These are phyloP conservation scores for Orbilia oligospora DNA, from an alignment of 2,329 filamentous ascomycete species.

Conservation along the genomic window DNA sequence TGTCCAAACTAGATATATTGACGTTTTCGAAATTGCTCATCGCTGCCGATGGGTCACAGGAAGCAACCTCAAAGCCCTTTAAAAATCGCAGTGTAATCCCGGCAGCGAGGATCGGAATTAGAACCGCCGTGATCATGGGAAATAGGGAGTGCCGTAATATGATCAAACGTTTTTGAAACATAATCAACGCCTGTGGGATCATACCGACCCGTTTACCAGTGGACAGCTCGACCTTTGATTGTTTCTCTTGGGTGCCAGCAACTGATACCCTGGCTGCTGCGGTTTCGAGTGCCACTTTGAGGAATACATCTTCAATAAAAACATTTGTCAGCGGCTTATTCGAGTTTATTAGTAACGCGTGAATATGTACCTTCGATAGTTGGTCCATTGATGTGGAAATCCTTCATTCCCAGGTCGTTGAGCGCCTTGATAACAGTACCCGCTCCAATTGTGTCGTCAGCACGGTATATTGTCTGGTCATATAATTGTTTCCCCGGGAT, in stretches of 20 bases:
- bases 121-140: slow-evolving; percentile 80
- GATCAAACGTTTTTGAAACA: slow-evolving; percentile 83
- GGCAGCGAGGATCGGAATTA: slow-evolving; percentile 84
- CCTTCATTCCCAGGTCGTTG: slow-evolving; percentile 76
- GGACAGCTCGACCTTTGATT: slow-evolving; percentile 72
- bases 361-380: slow-evolving; percentile 76
- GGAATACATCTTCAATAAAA: slow-evolving; percentile 77
- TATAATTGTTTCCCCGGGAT: slow-evolving; percentile 74
- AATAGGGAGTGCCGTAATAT: slow-evolving; percentile 84
- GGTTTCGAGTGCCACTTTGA: slow-evolving; percentile 86
- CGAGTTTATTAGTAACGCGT: too few relatives aligned
- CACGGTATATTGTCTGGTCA: slow-evolving; percentile 81
- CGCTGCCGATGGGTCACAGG: slow-evolving; percentile 72
- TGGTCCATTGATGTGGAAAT: slow-evolving; percentile 88
- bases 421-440: slow-evolving; percentile 79
- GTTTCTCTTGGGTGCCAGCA: slow-evolving; percentile 65
- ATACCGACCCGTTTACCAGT: slow-evolving; percentile 80
- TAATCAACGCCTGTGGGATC: slow-evolving; percentile 77
- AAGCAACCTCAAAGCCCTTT: slow-evolving; percentile 70
- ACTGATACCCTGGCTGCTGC: slow-evolving; percentile 57
- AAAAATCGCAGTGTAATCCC: slow-evolving; percentile 85
- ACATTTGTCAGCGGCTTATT: too few relatives aligned
- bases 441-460: slow-evolving; percentile 78
- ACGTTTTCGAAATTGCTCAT: slow-evolving; percentile 60
- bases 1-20: slow-evolving; percentile 52